phyloP scores from a whole-genome alignment of 1,139 yeast species.

The Geotrichum bryndzae region DNA sequence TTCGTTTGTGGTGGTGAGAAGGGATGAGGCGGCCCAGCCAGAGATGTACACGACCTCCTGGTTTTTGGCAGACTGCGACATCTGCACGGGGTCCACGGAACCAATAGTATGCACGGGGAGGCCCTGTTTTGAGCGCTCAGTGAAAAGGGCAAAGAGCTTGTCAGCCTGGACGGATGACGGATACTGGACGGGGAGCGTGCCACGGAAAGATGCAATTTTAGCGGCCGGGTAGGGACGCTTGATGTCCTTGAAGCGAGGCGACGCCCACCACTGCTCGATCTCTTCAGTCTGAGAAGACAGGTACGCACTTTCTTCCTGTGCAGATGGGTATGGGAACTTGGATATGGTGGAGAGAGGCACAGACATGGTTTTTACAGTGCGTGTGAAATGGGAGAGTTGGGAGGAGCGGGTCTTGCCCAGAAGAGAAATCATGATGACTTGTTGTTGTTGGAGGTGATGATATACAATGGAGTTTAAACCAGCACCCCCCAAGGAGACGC shows the following conservation, averaged over 20 bases:
- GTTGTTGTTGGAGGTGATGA: background rate
- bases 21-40: constrained; percentile 56
- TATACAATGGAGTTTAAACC: too few species aligned
- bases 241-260: constrained; percentile 46
- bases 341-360: constrained; percentile 27
- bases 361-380: background rate
- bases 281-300: constrained; percentile 31
- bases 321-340: constrained; percentile 37
- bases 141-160: constrained; percentile 44
- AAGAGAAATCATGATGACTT: background rate
- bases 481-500: too few species aligned
- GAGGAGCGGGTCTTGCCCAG: background rate
- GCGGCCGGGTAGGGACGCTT: constrained; percentile 49
- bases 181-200: constrained; percentile 43
- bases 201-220: constrained; percentile 50
- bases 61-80: constrained; percentile 51
- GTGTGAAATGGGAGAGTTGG: background rate
- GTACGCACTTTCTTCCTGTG: constrained; percentile 34
- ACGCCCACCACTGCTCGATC: constrained; percentile 48
- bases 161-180: constrained; percentile 53
- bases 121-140: constrained; percentile 39
- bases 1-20: constrained; percentile 52
- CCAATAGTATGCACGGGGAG: constrained; percentile 55
- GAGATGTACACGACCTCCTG: constrained; percentile 54
- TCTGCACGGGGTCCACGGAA: constrained; percentile 57